A percentile compares a stretch with the other conserved stretches of the same genome.
phyloP scores from a whole-genome alignment of 1,139 yeast genomes.

The Yamadazyma blattariae region DNA sequence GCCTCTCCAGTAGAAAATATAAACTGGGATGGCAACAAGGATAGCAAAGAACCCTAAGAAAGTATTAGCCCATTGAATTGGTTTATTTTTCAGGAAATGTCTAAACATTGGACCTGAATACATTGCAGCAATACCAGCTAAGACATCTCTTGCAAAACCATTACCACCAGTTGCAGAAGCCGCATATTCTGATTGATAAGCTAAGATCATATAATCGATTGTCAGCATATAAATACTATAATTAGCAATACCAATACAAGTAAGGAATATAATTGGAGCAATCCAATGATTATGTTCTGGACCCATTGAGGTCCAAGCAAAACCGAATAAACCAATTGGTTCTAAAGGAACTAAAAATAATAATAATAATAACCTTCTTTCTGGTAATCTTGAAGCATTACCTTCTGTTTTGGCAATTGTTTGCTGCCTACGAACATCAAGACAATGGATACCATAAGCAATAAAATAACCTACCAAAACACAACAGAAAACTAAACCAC shows the following conservation, averaged over 20 bases:
- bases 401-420: constrained; percentile 18
- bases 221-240: constrained; percentile 37
- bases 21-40: constrained; percentile 25
- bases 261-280: constrained; percentile 32
- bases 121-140: constrained; percentile 36
- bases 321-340: constrained; percentile 35
- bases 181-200: constrained; percentile 34
- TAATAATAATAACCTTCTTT: constrained; percentile 23
- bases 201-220: constrained; percentile 36
- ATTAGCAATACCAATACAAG: constrained; percentile 34
- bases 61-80: constrained; percentile 35
- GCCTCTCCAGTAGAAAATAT: constrained; percentile 28
- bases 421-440: constrained; percentile 24
- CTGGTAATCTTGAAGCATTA: constrained; percentile 23
- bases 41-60: constrained; percentile 31
- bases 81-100: constrained; percentile 23
- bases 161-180: constrained; percentile 42
- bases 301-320: constrained; percentile 38
- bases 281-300: constrained; percentile 31
- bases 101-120: constrained; percentile 32
- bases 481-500: constrained; percentile 29
- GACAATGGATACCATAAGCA: constrained; percentile 22
- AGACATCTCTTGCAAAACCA: constrained; percentile 37
- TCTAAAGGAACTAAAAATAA: constrained; percentile 28
- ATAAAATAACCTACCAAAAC: constrained; percentile 30